phyloP scores from a whole-genome alignment of 140 eudicot species.

The Anethum foeniculum region DNA sequence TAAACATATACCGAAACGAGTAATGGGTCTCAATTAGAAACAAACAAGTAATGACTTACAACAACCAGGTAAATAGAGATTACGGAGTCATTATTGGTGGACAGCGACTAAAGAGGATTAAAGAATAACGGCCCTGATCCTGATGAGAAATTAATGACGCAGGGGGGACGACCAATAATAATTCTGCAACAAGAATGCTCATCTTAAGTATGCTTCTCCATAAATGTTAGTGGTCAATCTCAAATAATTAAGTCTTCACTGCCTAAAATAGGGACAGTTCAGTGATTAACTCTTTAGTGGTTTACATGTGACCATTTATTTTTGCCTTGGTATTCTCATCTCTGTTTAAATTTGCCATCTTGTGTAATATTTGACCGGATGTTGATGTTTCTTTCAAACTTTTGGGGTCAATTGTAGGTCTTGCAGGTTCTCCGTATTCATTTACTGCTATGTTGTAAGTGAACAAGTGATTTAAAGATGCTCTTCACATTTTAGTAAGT shows the following conservation, averaged over 20 bases:
- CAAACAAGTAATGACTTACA: background rate
- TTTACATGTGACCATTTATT: background rate
- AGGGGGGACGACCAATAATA: conserved; percentile 12
- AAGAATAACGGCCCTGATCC: conserved; percentile 8
- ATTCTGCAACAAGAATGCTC: conserved; percentile 3
- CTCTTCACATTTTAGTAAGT: too few species aligned
- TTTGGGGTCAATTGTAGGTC: background rate
- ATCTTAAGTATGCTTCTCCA: background rate
- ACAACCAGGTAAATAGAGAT: background rate
- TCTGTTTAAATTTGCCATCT: background rate
- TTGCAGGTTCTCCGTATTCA: too few species aligned
- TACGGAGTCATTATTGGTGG: background rate
- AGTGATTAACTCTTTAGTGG: background rate
- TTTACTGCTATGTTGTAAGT: too few species aligned
- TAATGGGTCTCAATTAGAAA: background rate
- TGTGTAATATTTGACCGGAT: background rate
- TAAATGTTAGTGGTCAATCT: conserved; percentile 5
- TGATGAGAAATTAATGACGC: background rate
- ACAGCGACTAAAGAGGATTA: background rate
- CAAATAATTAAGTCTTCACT: background rate
- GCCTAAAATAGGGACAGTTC: background rate
- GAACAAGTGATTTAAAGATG: too few species aligned
- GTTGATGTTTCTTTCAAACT: background rate
- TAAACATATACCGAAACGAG: background rate
- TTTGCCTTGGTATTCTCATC: background rate